These are phyloP conservation scores for Mortierella sp. DNA, from an alignment of 371 early-diverging fungal genomes.

Conservation along the genomic window DNA sequence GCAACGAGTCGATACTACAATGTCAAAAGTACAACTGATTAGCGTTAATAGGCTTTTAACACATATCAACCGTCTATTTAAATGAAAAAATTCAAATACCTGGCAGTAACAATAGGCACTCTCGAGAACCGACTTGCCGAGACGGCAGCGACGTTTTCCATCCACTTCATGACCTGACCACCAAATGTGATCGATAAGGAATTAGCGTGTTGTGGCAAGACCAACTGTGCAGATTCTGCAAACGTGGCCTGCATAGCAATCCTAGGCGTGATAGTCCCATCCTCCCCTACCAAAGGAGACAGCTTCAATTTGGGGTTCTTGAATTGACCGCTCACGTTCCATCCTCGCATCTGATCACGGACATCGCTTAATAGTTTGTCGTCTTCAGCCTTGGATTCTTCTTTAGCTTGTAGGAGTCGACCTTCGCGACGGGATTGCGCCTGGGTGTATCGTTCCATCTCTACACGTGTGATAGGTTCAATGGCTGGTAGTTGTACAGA, in stretches of 20 bases:
- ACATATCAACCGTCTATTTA: too few species aligned
- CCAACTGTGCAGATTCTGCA: conserved; percentile 76
- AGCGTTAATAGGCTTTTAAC: not conserved
- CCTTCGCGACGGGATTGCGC: conserved; percentile 41
- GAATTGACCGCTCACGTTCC: conserved; percentile 37
- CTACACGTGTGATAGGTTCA: conserved; percentile 38
- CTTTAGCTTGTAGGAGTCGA: conserved; percentile 30
- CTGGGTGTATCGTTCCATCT: conserved; percentile 40
- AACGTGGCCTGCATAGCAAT: conserved; percentile 65
- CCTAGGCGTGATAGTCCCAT: conserved; percentile 32
- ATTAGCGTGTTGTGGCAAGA: conserved; percentile 85
- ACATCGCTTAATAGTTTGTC: conserved; percentile 36
- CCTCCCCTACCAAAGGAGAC: conserved; percentile 8
- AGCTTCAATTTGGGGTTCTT: conserved; percentile 41
- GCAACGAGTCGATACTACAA: conserved; percentile 45
- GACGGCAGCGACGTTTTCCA: conserved; percentile 77
- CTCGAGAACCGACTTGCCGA: conserved; percentile 73
- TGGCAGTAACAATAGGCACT: conserved; percentile 71
- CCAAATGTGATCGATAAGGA: conserved; percentile 81
- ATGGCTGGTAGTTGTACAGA: conserved; percentile 50
- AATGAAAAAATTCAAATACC: conserved; percentile 48
- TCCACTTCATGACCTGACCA: conserved; percentile 85
- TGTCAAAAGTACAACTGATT: not conserved
- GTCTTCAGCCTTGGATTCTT: conserved; percentile 28
- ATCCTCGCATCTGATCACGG: conserved; percentile 46